phyloP scores from a whole-genome alignment of 176 grass and related monocot genomes.

The Triticum timopheevii region DNA sequence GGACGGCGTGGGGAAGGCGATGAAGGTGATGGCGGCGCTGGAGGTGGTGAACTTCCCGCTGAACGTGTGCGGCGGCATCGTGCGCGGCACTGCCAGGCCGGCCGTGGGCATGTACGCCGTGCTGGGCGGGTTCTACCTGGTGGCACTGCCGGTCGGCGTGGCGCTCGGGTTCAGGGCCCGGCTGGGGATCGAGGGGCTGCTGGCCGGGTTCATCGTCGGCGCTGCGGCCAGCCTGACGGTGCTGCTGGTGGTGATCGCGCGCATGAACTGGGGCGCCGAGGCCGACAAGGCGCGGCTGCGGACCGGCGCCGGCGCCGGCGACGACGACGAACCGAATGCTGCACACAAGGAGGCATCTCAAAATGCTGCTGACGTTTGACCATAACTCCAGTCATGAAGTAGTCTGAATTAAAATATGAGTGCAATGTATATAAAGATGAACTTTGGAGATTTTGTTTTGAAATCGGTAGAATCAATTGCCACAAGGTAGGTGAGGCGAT shows the following conservation, averaged over 20 bases:
- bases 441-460: background rate
- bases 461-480: background rate
- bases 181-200: conserved; percentile 58
- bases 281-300: conserved; percentile 50
- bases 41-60: conserved; percentile 89
- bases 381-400: background rate
- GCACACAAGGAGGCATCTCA: background rate
- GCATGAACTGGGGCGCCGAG: conserved; percentile 67
- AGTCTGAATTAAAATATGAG: background rate
- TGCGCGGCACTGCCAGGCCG: conserved; percentile 69
- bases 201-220: conserved; percentile 62
- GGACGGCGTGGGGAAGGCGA: conserved; percentile 55
- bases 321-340: fast-evolving
- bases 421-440: background rate
- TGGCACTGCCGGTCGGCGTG: conserved; percentile 67
- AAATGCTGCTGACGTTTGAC: background rate
- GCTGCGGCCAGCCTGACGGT: conserved; percentile 36
- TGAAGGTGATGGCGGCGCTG: conserved; percentile 78
- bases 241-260: conserved; percentile 48
- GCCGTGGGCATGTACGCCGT: conserved; percentile 67
- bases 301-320: background rate
- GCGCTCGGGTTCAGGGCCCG: conserved; percentile 53
- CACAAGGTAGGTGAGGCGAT: too few relatives aligned
- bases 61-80: conserved; percentile 73
- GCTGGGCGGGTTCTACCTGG: conserved; percentile 67